These are phyloP conservation scores for Wickerhamiella bombiphila DNA, from an alignment of 805 yeast genomes.

Conservation along the genomic window DNA sequence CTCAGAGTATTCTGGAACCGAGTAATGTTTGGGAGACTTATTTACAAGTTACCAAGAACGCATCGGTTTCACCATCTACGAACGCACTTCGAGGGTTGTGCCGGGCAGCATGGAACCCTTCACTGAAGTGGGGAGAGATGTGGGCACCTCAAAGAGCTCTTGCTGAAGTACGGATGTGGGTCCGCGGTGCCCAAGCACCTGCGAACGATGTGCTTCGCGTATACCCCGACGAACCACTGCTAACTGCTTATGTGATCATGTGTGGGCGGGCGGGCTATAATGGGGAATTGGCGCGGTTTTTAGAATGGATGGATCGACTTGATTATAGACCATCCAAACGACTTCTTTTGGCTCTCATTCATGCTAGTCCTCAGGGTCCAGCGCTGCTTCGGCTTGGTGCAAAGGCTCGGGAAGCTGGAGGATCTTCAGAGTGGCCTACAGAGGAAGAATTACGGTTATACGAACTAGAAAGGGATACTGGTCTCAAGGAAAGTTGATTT, in stretches of 20 bases:
- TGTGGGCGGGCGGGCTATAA: constrained; percentile 34
- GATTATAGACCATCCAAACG: constrained; percentile 29
- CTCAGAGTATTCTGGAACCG: constrained; percentile 15
- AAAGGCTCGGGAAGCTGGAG: constrained; percentile 13
- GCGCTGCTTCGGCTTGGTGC: constrained; percentile 18
- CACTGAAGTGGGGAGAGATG: constrained; percentile 33
- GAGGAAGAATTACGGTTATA: constrained; percentile 18
- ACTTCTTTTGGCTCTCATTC: constrained; percentile 29
- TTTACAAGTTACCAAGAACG: constrained; percentile 10
- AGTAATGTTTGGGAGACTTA: constrained; percentile 25
- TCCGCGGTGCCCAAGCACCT: constrained; percentile 26
- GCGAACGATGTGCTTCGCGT: constrained; percentile 22
- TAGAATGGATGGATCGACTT: constrained; percentile 41
- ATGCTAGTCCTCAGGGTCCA: constrained; percentile 20
- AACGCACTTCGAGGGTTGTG: constrained; percentile 32
- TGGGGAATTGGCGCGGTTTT: constrained; percentile 35
- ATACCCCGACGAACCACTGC: constrained; percentile 33
- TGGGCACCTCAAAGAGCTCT: constrained; percentile 49
- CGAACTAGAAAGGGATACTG: not conserved
- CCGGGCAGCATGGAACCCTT: constrained; percentile 29
- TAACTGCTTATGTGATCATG: constrained; percentile 40
- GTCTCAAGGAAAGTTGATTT: too few relatives aligned
- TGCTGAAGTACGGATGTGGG: constrained; percentile 35
- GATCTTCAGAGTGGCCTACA: constrained; percentile 19
- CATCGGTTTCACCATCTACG: constrained; percentile 19